Evolutionary conservation across 495 filamentous ascomycete species (phyloP).

Genomic region (Aspergillus funiculosus): DNA sequence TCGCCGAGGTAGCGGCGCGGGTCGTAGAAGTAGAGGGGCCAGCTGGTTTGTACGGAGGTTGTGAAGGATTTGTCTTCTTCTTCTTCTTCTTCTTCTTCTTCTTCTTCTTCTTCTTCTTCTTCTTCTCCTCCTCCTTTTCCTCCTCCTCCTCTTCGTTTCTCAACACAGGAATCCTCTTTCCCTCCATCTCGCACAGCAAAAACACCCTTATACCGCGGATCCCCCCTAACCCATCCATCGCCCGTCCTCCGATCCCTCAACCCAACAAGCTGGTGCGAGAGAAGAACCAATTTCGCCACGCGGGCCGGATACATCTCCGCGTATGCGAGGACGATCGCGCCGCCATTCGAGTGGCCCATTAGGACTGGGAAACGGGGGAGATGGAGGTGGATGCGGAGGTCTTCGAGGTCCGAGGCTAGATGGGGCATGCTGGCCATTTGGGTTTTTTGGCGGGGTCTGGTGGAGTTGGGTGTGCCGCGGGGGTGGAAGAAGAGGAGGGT

Average conservation of each 20-base stretch:
- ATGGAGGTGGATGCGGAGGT: conserved; percentile 16
- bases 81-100: no score
- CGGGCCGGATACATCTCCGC: no score
- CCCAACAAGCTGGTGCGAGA: no score
- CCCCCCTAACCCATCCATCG: neutral
- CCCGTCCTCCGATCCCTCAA: neutral
- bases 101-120: no score
- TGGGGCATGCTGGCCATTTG: no score
- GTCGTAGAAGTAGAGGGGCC: conserved; percentile 20
- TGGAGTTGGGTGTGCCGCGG: conserved; percentile 8
- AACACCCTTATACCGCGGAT: conserved; percentile 9
- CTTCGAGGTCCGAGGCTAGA: conserved; percentile 17
- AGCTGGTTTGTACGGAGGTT: no score
- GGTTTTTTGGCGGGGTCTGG: neutral
- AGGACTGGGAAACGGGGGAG: no score
- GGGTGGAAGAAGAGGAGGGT: no score
- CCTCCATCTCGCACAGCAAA: neutral
- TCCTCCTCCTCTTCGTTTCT: conserved; percentile 15
- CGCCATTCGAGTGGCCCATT: conserved; percentile 24
- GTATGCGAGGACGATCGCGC: conserved; percentile 19
- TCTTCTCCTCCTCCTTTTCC: conserved; percentile 2
- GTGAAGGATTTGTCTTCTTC: no score
- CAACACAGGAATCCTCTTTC: no score
- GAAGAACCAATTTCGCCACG: no score
- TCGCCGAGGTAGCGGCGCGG: conserved; percentile 7